phyloP scores from a whole-genome alignment of 441 rosid genomes.

The Melastoma candidum region DNA sequence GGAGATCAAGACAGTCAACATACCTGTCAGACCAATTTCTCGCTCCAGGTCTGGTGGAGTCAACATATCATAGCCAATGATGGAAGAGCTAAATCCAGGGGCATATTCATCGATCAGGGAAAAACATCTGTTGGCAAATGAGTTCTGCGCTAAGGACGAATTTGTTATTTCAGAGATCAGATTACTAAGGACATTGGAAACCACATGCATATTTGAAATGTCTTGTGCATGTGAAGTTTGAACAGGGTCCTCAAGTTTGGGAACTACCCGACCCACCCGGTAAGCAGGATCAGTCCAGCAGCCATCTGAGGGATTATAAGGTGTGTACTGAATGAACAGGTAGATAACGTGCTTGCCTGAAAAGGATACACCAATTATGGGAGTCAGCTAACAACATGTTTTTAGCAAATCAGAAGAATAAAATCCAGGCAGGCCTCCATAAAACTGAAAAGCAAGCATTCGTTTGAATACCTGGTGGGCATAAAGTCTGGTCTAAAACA shows the following conservation, averaged over 20 bases:
- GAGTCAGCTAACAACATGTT: neutral
- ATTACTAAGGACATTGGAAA: slow-evolving; percentile 6
- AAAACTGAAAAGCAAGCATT: slow-evolving; percentile 5
- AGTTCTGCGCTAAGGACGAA: slow-evolving; percentile 36
- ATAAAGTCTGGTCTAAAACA: slow-evolving; percentile 65
- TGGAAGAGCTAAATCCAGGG: slow-evolving; percentile 73
- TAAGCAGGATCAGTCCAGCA: slow-evolving; percentile 71
- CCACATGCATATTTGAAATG: neutral
- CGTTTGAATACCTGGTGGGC: slow-evolving; percentile 55
- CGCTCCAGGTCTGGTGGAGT: slow-evolving; percentile 92
- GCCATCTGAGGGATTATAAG: slow-evolving; percentile 78
- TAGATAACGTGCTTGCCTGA: slow-evolving; percentile 71
- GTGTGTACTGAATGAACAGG: slow-evolving; percentile 83
- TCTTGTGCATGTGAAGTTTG: neutral
- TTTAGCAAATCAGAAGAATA: neutral
- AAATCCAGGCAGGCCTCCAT: neutral
- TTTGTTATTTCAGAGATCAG: neutral
- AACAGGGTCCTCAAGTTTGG: neutral
- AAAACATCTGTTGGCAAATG: slow-evolving; percentile 52
- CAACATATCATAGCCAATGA: slow-evolving; percentile 77
- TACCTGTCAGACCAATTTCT: no score
- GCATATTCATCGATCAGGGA: slow-evolving; percentile 59
- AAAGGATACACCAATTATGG: no score
- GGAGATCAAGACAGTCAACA: no score
- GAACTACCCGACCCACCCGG: slow-evolving; percentile 43